These are phyloP conservation scores for Saccharomycopsis sp. DNA, from an alignment of 805 yeast genomes.

Conservation along the genomic window DNA sequence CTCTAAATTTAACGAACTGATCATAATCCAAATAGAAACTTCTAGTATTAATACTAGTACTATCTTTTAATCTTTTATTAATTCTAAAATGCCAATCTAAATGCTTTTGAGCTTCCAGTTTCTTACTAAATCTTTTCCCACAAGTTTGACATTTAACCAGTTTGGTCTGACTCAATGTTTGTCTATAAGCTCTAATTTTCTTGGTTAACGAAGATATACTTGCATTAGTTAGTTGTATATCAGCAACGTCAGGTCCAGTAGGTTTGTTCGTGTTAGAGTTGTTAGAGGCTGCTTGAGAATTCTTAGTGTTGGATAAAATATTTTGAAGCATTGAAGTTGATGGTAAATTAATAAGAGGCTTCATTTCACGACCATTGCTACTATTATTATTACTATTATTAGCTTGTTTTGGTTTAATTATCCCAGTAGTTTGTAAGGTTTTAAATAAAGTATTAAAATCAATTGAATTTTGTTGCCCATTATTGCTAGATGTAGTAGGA, in stretches of 20 bases:
- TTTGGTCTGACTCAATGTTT: slow-evolving; percentile 26
- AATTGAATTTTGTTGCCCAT: neutral
- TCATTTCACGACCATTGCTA: slow-evolving; percentile 2
- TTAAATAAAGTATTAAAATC: slow-evolving; percentile 31
- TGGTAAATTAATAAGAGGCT: slow-evolving; percentile 18
- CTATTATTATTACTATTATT: neutral
- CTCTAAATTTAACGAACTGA: slow-evolving; percentile 70
- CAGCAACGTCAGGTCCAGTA: slow-evolving; percentile 9
- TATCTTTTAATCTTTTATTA: slow-evolving; percentile 63
- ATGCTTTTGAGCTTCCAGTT: slow-evolving; percentile 53
- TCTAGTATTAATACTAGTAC: slow-evolving; percentile 56
- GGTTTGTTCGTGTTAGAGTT: neutral
- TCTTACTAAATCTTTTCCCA: slow-evolving; percentile 70
- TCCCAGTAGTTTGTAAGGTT: slow-evolving; percentile 32
- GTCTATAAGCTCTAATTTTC: slow-evolving; percentile 14
- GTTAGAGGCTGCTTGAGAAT: neutral
- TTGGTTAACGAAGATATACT: slow-evolving; percentile 1
- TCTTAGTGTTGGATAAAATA: slow-evolving; percentile 13
- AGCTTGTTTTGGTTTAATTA: slow-evolving; percentile 26
- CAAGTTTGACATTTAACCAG: slow-evolving; percentile 84
- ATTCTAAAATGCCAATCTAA: slow-evolving; percentile 95
- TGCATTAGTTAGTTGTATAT: slow-evolving; percentile 9
- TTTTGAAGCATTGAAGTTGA: slow-evolving; percentile 18
- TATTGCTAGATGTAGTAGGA: neutral
- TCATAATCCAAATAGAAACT: slow-evolving; percentile 73